Percentiles rank a stretch among this genome's conserved stretches.
These are phyloP conservation scores for Cystobasidium pallidum DNA, from an alignment of 1,284 basidiomycete species.

Conservation along the genomic window DNA sequence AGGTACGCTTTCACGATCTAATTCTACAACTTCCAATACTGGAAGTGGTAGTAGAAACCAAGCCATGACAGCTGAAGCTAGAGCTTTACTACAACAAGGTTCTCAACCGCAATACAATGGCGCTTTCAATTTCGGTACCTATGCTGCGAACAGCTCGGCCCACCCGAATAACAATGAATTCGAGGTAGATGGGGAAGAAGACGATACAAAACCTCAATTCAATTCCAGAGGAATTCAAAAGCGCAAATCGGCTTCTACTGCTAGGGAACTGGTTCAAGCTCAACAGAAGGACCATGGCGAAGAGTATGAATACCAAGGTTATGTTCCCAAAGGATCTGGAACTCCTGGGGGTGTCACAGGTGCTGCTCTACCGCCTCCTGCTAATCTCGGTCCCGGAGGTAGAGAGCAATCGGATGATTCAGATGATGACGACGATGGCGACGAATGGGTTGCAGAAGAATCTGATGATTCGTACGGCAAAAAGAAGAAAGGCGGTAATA, in stretches of 20 bases:
- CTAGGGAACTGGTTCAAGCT: slow-evolving; percentile 28
- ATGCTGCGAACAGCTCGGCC: background rate
- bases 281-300: slow-evolving; percentile 28
- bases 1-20: slow-evolving; percentile 26
- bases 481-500: slow-evolving; percentile 30
- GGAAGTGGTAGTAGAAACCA: slow-evolving; percentile 13
- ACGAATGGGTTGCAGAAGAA: slow-evolving; percentile 35
- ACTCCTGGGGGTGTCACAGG: background rate
- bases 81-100: slow-evolving; percentile 24
- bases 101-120: slow-evolving; percentile 10
- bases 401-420: slow-evolving; percentile 4
- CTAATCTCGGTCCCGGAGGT: background rate
- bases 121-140: slow-evolving; percentile 21
- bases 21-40: slow-evolving; percentile 25
- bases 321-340: slow-evolving; percentile 21
- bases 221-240: slow-evolving; percentile 25
- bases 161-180: background rate
- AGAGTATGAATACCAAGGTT: slow-evolving; percentile 32
- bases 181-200: slow-evolving; percentile 6
- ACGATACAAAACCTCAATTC: slow-evolving; percentile 28
- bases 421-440: slow-evolving; percentile 36
- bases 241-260: slow-evolving; percentile 28
- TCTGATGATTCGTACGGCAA: slow-evolving; percentile 39
- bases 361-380: slow-evolving; percentile 7
- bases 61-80: slow-evolving; percentile 28